phyloP scores from a whole-genome alignment of 2,329 filamentous ascomycete species.

The Botrytis deweyae region DNA sequence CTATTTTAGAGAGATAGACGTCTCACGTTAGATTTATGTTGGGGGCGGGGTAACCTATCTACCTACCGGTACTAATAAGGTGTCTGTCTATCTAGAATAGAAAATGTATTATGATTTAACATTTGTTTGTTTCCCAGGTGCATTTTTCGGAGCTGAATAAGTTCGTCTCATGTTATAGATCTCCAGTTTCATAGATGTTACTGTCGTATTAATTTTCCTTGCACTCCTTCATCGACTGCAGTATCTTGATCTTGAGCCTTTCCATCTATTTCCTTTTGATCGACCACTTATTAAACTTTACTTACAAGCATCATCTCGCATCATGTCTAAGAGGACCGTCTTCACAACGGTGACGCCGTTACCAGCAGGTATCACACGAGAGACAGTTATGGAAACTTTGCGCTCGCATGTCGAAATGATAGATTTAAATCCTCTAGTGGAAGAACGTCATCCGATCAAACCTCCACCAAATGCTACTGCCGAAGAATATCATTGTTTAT shows the following conservation, averaged over 20 bases:
- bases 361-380: slow-evolving; percentile 64
- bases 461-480: slow-evolving; percentile 64
- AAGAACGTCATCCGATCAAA: slow-evolving; percentile 66
- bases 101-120: not conserved
- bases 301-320: not conserved
- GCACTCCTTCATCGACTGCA: not conserved
- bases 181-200: not conserved
- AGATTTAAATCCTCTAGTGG: slow-evolving; percentile 60
- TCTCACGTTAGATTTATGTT: not conserved
- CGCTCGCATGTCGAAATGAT: slow-evolving; percentile 83
- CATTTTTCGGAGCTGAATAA: not conserved
- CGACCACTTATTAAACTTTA: not conserved
- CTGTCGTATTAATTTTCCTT: not conserved
- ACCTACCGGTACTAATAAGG: not conserved
- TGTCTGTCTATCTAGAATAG: not conserved
- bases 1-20: not conserved
- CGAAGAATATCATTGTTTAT: slow-evolving; percentile 70
- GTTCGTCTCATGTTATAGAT: not conserved
- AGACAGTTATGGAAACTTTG: slow-evolving; percentile 71
- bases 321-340: slow-evolving; percentile 46
- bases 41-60: not conserved
- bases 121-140: not conserved
- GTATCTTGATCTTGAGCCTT: not conserved
- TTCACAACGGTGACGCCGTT: slow-evolving; percentile 81
- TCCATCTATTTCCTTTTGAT: not conserved